Base-by-base conservation (phyloP, 2,329 filamentous ascomycete genomes). In the Alternaria solani region DNA sequence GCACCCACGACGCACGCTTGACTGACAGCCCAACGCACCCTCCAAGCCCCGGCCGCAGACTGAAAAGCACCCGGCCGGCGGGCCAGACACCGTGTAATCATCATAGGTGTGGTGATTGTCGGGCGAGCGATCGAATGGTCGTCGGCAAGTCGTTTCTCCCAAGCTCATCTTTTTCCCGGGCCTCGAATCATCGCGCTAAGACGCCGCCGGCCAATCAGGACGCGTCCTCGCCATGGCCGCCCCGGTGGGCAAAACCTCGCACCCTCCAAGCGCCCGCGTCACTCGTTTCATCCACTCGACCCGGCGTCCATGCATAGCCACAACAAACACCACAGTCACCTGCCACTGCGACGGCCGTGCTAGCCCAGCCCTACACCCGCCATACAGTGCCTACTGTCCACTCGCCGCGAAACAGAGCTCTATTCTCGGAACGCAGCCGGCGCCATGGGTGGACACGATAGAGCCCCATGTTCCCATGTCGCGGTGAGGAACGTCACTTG, bases 31-130 rank as follows among this genome's bases (percentile, higher is more conserved):
- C 46, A 23, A 65, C 69, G 63, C 68, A 74, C 69, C 53, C 64
- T 65, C 61, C 67, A 59, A 42, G 66, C 70, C 38, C 66, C 51
- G 36, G 67, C 63, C 38, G 69, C 51, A 44, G 67, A 63, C 61
- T 59, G 71, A 42, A 75, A 38, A 57, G 64, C 67, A 43, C 56
- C 57, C 56, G 70, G 70, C 70, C 72, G 75, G 64, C 75, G 65
- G 51, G 67, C 65, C 55, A 78, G 52, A 51, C 69, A 70, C 63
- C 70, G 72, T 69, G 77, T 60, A 70, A 78, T 75, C 76, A 76
- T 77, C 52, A 54, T 67, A 59, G 61, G 61, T 62, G 66, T 44
- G n/a, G 52, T 48, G 36, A 26, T 32, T 62, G 58, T 28, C 46
- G 57, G 64, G 57, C 63, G 58, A 56, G 55, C 46, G 56, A 51